phyloP scores from a whole-genome alignment of 139 green algal genomes.

The Micractinium sp. region DNA sequence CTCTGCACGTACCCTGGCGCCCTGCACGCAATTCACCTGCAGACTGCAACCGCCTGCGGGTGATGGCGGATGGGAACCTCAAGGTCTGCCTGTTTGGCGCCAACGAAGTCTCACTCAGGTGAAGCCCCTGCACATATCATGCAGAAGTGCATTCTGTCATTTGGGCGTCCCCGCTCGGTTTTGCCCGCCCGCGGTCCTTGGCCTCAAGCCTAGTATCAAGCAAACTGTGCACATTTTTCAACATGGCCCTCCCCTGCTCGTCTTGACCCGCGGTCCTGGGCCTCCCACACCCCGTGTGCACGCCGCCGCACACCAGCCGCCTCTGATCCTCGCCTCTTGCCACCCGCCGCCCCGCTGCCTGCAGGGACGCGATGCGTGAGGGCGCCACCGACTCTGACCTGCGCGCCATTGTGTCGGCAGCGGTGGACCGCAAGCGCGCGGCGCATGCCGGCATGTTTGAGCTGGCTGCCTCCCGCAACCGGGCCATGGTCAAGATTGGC shows the following conservation, averaged over 20 bases:
- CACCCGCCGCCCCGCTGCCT: not conserved
- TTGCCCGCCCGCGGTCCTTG: no score
- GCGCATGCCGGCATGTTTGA: constrained; percentile 95
- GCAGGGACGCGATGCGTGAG: constrained; percentile 86
- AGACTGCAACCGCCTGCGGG: constrained; percentile 90
- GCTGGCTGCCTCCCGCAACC: constrained; percentile 83
- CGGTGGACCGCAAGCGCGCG: constrained; percentile 91
- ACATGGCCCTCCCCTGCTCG: no score
- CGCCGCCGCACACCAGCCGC: not conserved
- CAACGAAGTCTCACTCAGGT: constrained; percentile 87
- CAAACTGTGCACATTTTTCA: no score
- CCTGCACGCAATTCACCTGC: not conserved
- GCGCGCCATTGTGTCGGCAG: constrained; percentile 79
- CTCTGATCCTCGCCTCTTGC: no score
- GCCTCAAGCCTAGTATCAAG: no score
- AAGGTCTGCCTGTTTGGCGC: constrained; percentile 98
- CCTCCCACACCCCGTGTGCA: not conserved
- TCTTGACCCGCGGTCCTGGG: no score
- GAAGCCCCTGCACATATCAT: not conserved
- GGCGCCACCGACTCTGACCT: constrained; percentile 89
- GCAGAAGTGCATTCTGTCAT: no score
- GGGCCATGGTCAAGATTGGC: constrained; percentile 97
- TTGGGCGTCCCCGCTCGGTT: no score
- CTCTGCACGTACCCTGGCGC: no score
- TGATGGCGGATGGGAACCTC: constrained; percentile 96